Evolutionary conservation across 352 stramenopile genomes (phyloP).

Genomic region (Globisporangium apiculatum): DNA sequence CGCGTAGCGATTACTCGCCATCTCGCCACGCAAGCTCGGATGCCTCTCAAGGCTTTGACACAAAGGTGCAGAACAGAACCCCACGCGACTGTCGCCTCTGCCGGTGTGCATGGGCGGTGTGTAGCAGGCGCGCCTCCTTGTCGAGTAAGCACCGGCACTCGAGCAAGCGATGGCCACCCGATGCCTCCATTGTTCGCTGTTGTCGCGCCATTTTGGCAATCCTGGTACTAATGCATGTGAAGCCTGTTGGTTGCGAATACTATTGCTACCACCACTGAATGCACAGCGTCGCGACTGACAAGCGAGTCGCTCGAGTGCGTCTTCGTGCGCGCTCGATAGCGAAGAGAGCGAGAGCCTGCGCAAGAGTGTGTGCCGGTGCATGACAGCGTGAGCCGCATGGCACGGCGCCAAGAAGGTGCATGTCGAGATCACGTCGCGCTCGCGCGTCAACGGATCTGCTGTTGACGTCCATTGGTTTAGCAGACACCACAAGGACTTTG

Average conservation of each 20-base stretch:
- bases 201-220: no score
- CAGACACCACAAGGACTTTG: neutral
- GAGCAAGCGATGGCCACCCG: neutral
- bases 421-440: neutral
- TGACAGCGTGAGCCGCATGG: neutral
- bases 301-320: neutral
- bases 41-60: neutral
- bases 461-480: neutral
- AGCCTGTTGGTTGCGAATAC: no score
- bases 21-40: neutral
- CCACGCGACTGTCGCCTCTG: neutral
- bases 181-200: neutral
- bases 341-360: neutral
- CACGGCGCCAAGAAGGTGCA: slow-evolving; percentile 1
- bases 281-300: neutral
- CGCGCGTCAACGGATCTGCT: slow-evolving; percentile 1
- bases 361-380: neutral
- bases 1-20: slow-evolving; percentile 1
- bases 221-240: no score
- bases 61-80: neutral
- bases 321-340: neutral
- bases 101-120: neutral
- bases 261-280: no score
- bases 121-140: neutral
- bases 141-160: neutral